These are phyloP conservation scores for Colletotrichum orchidophilum DNA, from an alignment of 2,329 filamentous ascomycete species.

Conservation along the genomic window DNA sequence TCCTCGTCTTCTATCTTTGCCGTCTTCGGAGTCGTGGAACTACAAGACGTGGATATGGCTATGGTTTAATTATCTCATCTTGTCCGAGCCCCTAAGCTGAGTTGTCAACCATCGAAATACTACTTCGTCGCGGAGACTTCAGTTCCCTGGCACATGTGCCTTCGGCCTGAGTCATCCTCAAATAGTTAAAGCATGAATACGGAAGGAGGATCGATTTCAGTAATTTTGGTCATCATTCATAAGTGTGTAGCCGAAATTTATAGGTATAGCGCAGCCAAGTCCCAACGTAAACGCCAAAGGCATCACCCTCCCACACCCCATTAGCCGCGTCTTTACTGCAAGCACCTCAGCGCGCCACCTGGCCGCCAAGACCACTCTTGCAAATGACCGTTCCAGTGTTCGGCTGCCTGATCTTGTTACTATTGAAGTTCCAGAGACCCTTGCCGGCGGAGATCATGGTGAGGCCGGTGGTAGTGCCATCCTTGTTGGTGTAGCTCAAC, in stretches of 20 bases:
- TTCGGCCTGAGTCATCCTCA: not conserved
- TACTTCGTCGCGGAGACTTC: not conserved
- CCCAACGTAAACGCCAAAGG: not conserved
- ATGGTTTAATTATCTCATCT: not conserved
- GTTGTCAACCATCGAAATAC: not conserved
- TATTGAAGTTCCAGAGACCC: conserved; percentile 33
- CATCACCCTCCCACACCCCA: too few relatives aligned
- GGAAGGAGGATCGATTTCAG: not conserved
- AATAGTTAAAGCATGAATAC: not conserved
- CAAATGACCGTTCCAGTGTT: conserved; percentile 19
- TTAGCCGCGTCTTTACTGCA: not conserved
- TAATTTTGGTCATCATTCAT: not conserved
- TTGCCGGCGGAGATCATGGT: conserved; percentile 19
- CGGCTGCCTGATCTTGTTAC: conserved; percentile 33
- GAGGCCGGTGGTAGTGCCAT: conserved; percentile 26
- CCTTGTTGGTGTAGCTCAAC: conserved; percentile 37
- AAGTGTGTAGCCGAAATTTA: not conserved
- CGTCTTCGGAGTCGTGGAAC: too few relatives aligned
- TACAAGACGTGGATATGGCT: not conserved
- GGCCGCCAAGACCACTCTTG: conserved; percentile 28
- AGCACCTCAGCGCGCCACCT: not conserved
- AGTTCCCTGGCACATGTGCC: not conserved
- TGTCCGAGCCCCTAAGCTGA: not conserved
- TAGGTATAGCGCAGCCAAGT: not conserved
- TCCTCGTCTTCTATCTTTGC: not conserved